A percentile compares a stretch with the other conserved stretches of the same genome.
These are phyloP conservation scores for Eustoma russellianum DNA, from an alignment of 257 asterid species.

Conservation along the genomic window DNA sequence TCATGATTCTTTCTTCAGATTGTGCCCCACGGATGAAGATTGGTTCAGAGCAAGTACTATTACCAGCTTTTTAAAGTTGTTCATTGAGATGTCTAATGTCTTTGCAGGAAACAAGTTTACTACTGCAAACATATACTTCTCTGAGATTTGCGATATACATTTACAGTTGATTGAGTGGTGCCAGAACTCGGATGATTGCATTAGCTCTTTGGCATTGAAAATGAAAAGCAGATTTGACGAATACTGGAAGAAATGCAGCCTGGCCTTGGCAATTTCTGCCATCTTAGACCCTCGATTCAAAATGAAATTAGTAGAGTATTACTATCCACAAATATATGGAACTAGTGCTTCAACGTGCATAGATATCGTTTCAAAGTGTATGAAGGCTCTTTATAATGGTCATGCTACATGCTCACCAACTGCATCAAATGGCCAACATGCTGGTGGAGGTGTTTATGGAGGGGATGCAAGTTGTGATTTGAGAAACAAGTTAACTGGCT, in stretches of 20 bases:
- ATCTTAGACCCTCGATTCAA: conserved; percentile 83
- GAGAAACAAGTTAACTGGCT: conserved; percentile 61
- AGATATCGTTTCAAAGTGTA: conserved; percentile 68
- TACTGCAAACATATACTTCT: conserved; percentile 69
- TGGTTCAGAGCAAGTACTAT: conserved; percentile 73
- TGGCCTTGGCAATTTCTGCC: conserved; percentile 93
- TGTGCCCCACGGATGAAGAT: conserved; percentile 50
- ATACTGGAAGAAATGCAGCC: conserved; percentile 96
- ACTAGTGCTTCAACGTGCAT: conserved; percentile 54
- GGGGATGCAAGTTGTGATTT: conserved; percentile 11
- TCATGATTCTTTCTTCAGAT: conserved; percentile 45
- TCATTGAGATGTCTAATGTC: conserved; percentile 61
- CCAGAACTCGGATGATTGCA: conserved; percentile 71
- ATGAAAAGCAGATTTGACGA: conserved; percentile 79
- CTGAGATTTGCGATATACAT: conserved; percentile 87
- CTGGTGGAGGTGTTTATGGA: conserved; percentile 39
- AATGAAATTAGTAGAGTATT: conserved; percentile 83
- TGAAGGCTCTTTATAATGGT: conserved; percentile 79
- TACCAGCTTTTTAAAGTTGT: conserved; percentile 61
- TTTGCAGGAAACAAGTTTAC: conserved; percentile 57
- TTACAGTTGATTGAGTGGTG: conserved; percentile 85
- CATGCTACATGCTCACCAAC: conserved; percentile 63
- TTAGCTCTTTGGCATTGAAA: conserved; percentile 73
- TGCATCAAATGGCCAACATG: conserved; percentile 44
- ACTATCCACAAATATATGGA: conserved; percentile 77